Evolutionary conservation across 2,329 filamentous ascomycete species (phyloP).

Genomic region (Calonectria fujianensis): DNA sequence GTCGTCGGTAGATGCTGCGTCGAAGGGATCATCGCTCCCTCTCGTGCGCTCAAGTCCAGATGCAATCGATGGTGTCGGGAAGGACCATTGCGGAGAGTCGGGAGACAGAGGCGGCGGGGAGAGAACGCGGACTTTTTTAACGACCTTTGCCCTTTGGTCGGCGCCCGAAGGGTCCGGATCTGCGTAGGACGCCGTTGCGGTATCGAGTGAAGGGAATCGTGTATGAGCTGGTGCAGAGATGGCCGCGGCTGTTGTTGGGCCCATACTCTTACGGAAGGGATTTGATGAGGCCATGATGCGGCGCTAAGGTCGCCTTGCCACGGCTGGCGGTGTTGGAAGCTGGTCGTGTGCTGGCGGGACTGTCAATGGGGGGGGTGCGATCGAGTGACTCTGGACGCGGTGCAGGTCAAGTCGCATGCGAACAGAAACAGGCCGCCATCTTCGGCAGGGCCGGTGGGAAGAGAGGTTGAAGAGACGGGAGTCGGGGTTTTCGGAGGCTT

Average conservation of each 20-base stretch:
- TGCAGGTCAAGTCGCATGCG: slow-evolving; percentile 53
- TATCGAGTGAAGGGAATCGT: slow-evolving; percentile 56
- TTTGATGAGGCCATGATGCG: slow-evolving; percentile 65
- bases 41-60: slow-evolving; percentile 51
- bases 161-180: slow-evolving; percentile 57
- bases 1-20: slow-evolving; percentile 53
- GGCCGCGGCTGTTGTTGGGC: slow-evolving; percentile 48
- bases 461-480: slow-evolving; percentile 34
- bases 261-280: slow-evolving; percentile 70
- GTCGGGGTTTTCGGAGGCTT: slow-evolving; percentile 39
- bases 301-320: slow-evolving; percentile 39
- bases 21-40: slow-evolving; percentile 59
- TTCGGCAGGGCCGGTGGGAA: slow-evolving; percentile 55
- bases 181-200: slow-evolving; percentile 55
- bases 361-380: neutral
- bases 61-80: slow-evolving; percentile 57
- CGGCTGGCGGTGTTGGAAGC: slow-evolving; percentile 36
- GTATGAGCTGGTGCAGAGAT: slow-evolving; percentile 37
- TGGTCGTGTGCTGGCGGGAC: slow-evolving; percentile 30
- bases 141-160: slow-evolving; percentile 69
- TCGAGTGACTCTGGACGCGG: slow-evolving; percentile 41
- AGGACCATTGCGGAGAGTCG: slow-evolving; percentile 66
- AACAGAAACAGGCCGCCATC: slow-evolving; percentile 54
- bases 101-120: slow-evolving; percentile 78
- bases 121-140: slow-evolving; percentile 81